A percentile compares a stretch with the other conserved stretches of the same genome.
Conservation (phyloP, 768 basidiomycete species). For the Tricholoma terreum region DNA sequence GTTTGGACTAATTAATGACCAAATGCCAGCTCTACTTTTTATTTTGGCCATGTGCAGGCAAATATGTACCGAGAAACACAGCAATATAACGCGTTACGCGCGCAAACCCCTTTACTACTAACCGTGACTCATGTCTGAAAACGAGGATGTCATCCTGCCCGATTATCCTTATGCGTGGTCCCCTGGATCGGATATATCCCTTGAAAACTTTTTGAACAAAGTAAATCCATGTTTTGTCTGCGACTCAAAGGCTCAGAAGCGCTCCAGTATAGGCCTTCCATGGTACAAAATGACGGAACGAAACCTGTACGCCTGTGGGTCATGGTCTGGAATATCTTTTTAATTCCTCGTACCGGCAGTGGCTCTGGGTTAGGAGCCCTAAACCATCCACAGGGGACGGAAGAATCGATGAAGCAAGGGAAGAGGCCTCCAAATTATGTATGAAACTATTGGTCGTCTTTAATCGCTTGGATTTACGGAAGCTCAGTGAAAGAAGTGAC, state of each 20-base stretch:
- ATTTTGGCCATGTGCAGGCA: no score
- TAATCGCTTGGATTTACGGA: not conserved
- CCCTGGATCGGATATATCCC: conserved; percentile 34
- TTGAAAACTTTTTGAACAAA: conserved; percentile 56
- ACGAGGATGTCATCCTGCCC: conserved; percentile 40
- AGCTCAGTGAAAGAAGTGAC: conserved; percentile 55
- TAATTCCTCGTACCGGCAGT: conserved; percentile 34
- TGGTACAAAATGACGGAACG: conserved; percentile 74
- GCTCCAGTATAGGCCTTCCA: conserved; percentile 65
- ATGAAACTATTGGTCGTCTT: conserved; percentile 11
- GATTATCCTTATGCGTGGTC: conserved; percentile 55
- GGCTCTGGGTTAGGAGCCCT: conserved; percentile 58
- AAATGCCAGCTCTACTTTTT: no score
- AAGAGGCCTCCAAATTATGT: conserved; percentile 48
- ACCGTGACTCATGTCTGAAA: conserved; percentile 15
- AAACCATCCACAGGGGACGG: conserved; percentile 20
- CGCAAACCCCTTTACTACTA: not conserved
- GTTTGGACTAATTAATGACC: no score
- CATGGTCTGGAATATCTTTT: not conserved
- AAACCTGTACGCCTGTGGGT: conserved; percentile 55
- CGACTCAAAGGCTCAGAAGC: not conserved
- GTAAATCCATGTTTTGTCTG: conserved; percentile 25
- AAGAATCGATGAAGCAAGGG: conserved; percentile 30
- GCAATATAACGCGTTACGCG: not conserved
- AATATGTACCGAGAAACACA: not conserved